Base-by-base conservation (phyloP, 495 filamentous ascomycete genomes). In the Parachaetomium inaequale region DNA sequence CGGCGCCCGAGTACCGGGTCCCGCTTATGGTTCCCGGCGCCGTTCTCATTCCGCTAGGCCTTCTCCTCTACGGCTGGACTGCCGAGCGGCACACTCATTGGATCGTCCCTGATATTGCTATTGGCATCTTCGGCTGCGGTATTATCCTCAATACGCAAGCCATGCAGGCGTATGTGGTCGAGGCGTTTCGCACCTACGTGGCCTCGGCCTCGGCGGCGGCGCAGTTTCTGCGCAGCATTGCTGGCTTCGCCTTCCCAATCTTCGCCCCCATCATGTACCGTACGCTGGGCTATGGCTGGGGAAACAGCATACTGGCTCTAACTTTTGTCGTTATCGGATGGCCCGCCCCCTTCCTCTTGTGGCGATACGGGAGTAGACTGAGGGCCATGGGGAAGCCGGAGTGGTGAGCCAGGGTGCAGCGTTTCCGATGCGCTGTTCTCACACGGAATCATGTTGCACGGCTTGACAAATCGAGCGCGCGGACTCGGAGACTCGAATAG, bases 201-300 rank as follows among this genome's bases (percentile, higher is more conserved):
- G 90, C 91, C 10, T 87, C 82, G 62, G 91, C 89, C 1, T 70
- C 91, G 14, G 87, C 80, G 0, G 88, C 91, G 1, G 80, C 79
- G 2, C 83, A 85, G 3, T 82, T 92, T 14, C 68, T 93, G 64
- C 78, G 91, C 19, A 85, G 79, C 25, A 47, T 92, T 15, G 85
- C 85, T 1, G 89, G 89, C 2, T 92, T 92, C 67, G 82, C 79
- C 15, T 93, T 94, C 61, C 90, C 90, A 25, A 76, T 94, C 4
- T 93, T 93, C 63, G 87, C 88, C 5, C 87, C 85, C 3, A 77
- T 75, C 32, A 76, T 91, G 81, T 92, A 54, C 25, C 4, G 12
- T 7, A 6, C 23, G 11, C 53, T 55, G 19, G 53, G 53, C 21
- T 17, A 17, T 21, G 53, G 10, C 19, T 21, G 34, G 34, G 53